A percentile compares a stretch with the other conserved stretches of the same genome.
These are phyloP conservation scores for Helotiales sp. DNA, from an alignment of 2,329 filamentous ascomycete species.

Conservation along the genomic window DNA sequence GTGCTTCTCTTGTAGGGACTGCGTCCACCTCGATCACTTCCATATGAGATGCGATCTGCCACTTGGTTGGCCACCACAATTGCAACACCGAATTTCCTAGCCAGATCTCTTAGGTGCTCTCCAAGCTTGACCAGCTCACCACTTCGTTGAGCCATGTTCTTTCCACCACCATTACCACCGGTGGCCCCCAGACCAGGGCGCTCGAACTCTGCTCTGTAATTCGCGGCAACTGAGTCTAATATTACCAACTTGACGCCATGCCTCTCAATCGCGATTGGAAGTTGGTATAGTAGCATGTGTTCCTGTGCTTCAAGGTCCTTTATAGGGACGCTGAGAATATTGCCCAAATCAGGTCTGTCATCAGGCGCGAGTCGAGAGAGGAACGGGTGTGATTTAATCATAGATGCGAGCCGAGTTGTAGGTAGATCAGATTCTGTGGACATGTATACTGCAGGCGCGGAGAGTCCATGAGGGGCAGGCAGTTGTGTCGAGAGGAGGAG, in stretches of 20 bases:
- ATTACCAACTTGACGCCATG: conserved; percentile 80
- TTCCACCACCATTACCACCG: conserved; percentile 36
- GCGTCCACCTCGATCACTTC: conserved; percentile 9
- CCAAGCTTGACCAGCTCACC: conserved; percentile 77
- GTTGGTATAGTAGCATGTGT: conserved; percentile 89
- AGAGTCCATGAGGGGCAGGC: conserved; percentile 68
- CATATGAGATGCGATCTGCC: conserved; percentile 71
- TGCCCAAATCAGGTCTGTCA: conserved; percentile 64
- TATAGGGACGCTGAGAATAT: conserved; percentile 77
- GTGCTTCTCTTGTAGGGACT: conserved; percentile 19
- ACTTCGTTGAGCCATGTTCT: conserved; percentile 74
- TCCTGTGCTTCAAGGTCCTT: conserved; percentile 93
- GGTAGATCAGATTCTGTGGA: conserved; percentile 87
- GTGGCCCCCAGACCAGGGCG: conserved; percentile 46
- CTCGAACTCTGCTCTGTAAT: conserved; percentile 91
- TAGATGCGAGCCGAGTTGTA: conserved; percentile 77
- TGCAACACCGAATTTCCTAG: conserved; percentile 71
- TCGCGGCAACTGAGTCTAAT: conserved; percentile 90
- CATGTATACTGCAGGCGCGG: conserved; percentile 82
- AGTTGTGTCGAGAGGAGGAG: conserved; percentile 85
- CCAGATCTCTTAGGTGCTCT: conserved; percentile 72
- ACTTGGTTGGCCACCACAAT: conserved; percentile 96
- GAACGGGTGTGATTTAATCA: conserved; percentile 66
- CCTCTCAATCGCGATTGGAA: conserved; percentile 78
- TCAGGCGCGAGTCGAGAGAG: conserved; percentile 45